A percentile compares a stretch with the other conserved stretches of the same genome.
Evolutionary conservation across 108 stramenopile species (phyloP).

Genomic region (Nitzschia palea): DNA sequence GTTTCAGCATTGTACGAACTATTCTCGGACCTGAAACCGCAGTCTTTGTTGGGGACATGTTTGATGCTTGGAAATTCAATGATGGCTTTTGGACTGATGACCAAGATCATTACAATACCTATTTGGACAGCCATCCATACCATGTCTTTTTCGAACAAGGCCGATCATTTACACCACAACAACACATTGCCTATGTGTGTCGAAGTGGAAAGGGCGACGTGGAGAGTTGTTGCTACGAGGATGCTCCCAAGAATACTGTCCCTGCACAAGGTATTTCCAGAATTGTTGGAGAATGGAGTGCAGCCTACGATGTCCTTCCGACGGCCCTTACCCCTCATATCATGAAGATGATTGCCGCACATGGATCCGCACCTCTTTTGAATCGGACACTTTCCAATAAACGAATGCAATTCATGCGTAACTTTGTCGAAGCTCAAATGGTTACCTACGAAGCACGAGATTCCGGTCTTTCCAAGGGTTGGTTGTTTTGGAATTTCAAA

Average conservation of each 20-base stretch:
- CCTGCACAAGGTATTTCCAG: constrained; percentile 45
- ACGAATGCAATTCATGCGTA: constrained; percentile 49
- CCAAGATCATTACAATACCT: constrained; percentile 39
- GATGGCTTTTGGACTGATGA: constrained; percentile 53
- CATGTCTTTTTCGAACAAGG: constrained; percentile 64
- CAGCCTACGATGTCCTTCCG: constrained; percentile 49
- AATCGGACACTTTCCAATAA: constrained; percentile 41
- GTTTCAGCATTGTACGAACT: constrained; percentile 40
- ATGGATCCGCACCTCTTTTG: constrained; percentile 28
- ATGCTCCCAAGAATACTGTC: constrained; percentile 24
- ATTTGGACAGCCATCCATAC: constrained; percentile 68
- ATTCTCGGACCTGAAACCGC: constrained; percentile 32
- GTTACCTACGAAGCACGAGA: constrained; percentile 57
- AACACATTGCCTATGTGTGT: constrained; percentile 72
- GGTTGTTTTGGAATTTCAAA: constrained; percentile 78
- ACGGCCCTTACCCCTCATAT: constrained; percentile 39
- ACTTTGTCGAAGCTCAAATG: constrained; percentile 75
- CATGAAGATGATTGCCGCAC: constrained; percentile 46
- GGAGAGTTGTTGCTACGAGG: constrained; percentile 53
- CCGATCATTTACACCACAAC: constrained; percentile 54
- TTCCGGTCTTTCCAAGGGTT: constrained; percentile 42
- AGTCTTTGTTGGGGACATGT: constrained; percentile 67
- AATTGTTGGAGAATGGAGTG: constrained; percentile 75
- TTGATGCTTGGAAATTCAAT: constrained; percentile 44
- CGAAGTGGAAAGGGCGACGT: constrained; percentile 28